phyloP scores from a whole-genome alignment of 345 rosid species.

The Gossypium australe region DNA sequence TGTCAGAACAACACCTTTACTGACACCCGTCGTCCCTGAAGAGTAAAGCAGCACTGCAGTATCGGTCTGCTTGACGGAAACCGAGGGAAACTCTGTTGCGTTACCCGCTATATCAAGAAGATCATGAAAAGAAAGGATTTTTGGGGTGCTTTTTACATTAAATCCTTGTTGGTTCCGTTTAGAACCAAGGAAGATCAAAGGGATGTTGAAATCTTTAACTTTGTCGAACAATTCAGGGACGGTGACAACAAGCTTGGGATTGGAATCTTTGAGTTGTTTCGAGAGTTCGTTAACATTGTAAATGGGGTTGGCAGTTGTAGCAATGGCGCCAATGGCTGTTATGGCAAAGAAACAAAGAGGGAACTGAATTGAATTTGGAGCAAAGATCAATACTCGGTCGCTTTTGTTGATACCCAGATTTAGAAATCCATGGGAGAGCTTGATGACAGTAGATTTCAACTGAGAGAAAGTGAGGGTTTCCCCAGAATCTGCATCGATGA shows the following conservation, averaged over 20 bases:
- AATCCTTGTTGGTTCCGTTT: slow-evolving; percentile 18
- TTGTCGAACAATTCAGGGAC: slow-evolving; percentile 57
- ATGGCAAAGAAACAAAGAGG: slow-evolving; percentile 73
- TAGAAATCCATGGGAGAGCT: slow-evolving; percentile 60
- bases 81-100: slow-evolving; percentile 38
- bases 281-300: slow-evolving; percentile 58
- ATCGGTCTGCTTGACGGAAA: slow-evolving; percentile 50
- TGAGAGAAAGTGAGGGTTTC: slow-evolving; percentile 52
- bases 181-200: slow-evolving; percentile 52
- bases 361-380: slow-evolving; percentile 75
- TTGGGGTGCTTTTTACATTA: slow-evolving; percentile 18
- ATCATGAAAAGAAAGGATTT: slow-evolving; percentile 33
- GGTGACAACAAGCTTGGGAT: slow-evolving; percentile 61
- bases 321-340: slow-evolving; percentile 58
- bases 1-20: slow-evolving; percentile 83
- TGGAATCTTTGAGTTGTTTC: slow-evolving; percentile 64
- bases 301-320: slow-evolving; percentile 74
- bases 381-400: slow-evolving; percentile 63
- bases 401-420: slow-evolving; percentile 56
- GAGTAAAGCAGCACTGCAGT: slow-evolving; percentile 70
- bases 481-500: slow-evolving; percentile 59
- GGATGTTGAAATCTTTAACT: slow-evolving; percentile 53
- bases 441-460: slow-evolving; percentile 48
- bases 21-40: slow-evolving; percentile 80
- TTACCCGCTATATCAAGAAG: slow-evolving; percentile 45